Percentiles rank a stretch among this genome's conserved stretches.
Conservation (phyloP, 208 protist species). For the Trypanosoma conorhini region DNA sequence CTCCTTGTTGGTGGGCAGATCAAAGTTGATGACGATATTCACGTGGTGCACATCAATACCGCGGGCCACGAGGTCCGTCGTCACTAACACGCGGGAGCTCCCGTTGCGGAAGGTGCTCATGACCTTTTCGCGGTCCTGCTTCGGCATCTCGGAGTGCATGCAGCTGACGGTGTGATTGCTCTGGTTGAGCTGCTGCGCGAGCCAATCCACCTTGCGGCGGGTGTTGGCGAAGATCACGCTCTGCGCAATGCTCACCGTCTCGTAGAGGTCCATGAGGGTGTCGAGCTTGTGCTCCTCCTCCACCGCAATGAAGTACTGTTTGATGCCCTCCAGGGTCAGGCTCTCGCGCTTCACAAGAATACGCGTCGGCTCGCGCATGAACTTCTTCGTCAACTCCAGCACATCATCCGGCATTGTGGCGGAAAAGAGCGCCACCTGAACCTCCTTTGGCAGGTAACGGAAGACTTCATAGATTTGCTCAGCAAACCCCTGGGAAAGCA, state of each 20-base stretch:
- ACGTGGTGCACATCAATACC: constrained; percentile 99
- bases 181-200: constrained; percentile 94
- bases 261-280: constrained; percentile 96
- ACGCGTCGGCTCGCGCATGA: constrained; percentile 98
- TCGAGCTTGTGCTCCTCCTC: constrained; percentile 98
- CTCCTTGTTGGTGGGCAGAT: constrained; percentile 99
- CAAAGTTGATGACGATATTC: constrained; percentile 99
- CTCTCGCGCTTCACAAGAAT: constrained; percentile 99
- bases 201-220: constrained; percentile 97
- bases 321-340: constrained; percentile 99
- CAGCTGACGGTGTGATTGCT: constrained; percentile 94
- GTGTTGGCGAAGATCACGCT: constrained; percentile 99
- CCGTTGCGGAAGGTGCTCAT: constrained; percentile 98
- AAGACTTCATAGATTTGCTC: constrained; percentile 99
- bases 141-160: constrained; percentile 99
- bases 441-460: constrained; percentile 94
- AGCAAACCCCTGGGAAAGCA: constrained; percentile 97
- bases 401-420: constrained; percentile 99
- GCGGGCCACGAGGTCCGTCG: constrained; percentile 99
- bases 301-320: constrained; percentile 99
- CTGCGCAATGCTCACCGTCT: constrained; percentile 92
- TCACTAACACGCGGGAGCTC: constrained; percentile 97
- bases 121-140: constrained; percentile 97
- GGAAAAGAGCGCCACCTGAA: constrained; percentile 98
- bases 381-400: constrained; percentile 98